Base-by-base conservation (phyloP, 2,329 filamentous ascomycete species). In the Fusarium neocosmosporiellum region DNA sequence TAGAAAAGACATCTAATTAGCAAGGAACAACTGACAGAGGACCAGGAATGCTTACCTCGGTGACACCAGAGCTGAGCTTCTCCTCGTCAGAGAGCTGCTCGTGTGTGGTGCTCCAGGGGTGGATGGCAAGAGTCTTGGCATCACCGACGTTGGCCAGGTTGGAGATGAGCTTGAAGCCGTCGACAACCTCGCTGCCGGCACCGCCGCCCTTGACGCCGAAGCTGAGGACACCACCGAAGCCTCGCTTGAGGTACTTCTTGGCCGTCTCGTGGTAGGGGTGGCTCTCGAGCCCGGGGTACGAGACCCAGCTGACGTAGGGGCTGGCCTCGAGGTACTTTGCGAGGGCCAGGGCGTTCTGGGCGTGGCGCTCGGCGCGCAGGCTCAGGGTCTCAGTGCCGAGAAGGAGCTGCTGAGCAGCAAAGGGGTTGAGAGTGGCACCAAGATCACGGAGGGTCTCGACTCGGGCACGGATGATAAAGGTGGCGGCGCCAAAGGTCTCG, bases 71-170 rank as follows among this genome's bases (percentile, higher is more conserved):
- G 80, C 86, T 91, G 59, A 88, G 81, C 84, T 91, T 94, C 87
- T 98, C 96, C 80, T 95, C 88, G 33, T 96, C 93, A 27, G 87
- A 91, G 66, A 98, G 88, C 85, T 98, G 96, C 86, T 97, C 93
- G 82, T 98, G 96, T 3, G 96, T 98, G 4, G 96, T 98, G 7
- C 92, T 93, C 94, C 95, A 98, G 24, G 96, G 96, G 83, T 98
- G 95, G 77, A 98, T 97, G 27, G 95, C 95, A 71, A 98, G 86
- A 8, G 95, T 97, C 89, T 98, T 98, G 57, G 93, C 94, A 82
- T 98, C 96, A 66, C 96, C 96, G 31, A 98, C 95, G 81, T 99
- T 99, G 66, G 96, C 96, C 75, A 98, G 86, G 84, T 98, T 98
- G 20, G 94, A 97, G 78, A 98, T 94, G 75, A 99, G 85, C 88